Base-by-base conservation (phyloP, 1,139 yeast species). In the Candida tetrigidarum region DNA sequence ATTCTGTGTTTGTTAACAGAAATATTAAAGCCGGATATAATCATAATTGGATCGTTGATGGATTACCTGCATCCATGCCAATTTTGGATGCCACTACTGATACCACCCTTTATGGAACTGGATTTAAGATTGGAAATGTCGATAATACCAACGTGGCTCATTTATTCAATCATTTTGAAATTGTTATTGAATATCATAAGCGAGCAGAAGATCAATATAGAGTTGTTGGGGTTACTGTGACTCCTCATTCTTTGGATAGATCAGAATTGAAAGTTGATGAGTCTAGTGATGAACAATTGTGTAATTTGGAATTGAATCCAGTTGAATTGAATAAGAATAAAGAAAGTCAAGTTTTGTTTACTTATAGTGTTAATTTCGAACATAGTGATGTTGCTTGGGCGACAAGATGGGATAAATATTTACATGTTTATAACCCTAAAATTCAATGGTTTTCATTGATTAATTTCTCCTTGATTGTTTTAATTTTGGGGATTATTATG, bases 351-450 rank as follows among this genome's bases (percentile, higher is more conserved):
- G 78, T 74, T 3, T 39, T 55, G 41, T 74, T 62, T 56, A 68
- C 78, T 9, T 74, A 74, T 56, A 63, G 84, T 3, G 80, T 86
- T 18, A 59, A 59, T 10, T 93, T 93, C 76, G 64, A 69, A 25
- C 78, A 78, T 47, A 86, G 96, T 12, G 71, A 70, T 11, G 88
- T 95, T 11, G 83, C 85, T 9, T 93, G 98, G 99, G 98, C 98
- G 26, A 93, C 98, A 1, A 84, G 99, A 71, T 93, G 99, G 99
- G 99, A 93, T 65, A 89, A 90, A 65, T 93, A 93, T 63, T 77
- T 93, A 59, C 96, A 90, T 59, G 95, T 87, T 29, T 86, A 84
- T 62, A 96, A 90, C 62, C 96, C 97, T 45, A 86, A 86, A 63
- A 86, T 93, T 56, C 98, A 93, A 69, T 92, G 98, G 99, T 87